Base-by-base conservation (phyloP, 1,284 basidiomycete genomes). In the Apiotrichum veenhuisii region DNA sequence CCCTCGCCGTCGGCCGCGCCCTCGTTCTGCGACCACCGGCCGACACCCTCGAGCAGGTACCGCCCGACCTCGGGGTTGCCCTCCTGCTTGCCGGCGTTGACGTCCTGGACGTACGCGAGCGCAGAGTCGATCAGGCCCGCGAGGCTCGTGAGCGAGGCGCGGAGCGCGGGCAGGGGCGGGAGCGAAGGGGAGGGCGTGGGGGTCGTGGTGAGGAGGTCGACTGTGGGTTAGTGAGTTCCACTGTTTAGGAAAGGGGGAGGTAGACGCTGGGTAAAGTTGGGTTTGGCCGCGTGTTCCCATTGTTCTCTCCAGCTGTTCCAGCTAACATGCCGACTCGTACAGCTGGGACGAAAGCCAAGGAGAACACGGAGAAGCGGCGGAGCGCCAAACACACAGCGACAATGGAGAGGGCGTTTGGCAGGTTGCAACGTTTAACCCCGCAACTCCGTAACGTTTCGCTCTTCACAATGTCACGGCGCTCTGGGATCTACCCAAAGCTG, bases 1-100 rank as follows among this genome's bases (percentile, higher is more conserved):
- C 74, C 75, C 41, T 70, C 72, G 25, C 69, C 72, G n/a, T 65
- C 64, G 36, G 57, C 37, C 33, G 40, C 55, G 17, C 41, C 52
- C 30, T 54, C 54, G 89, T 78, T 66, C 84, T 87, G 41, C 82
- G 81, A 67, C 77, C 77, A 76, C 57, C 76, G 58, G 55, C 89
- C 88, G 43, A 96, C 83, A 8, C 92, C 91, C 68, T 95, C 89
- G 82, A 97, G 88, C 52, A 99, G 82, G 74, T 94, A 95, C 56
- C 91, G 82, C 18, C 95, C 95, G 37, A 98, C 84, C 15, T 89
- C 87, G 50, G 88, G 82, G 78, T 98, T 89, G 23, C 92, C 91
- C 64, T 88, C 80, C 45, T 82, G 81, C 66, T 91, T 84, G 26
- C 92, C 93, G 0, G 84, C 78, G 50, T 92, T 76, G 44, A 97